A percentile compares a stretch with the other conserved stretches of the same genome.
phyloP scores from a whole-genome alignment of 1,284 basidiomycete species.

The Marasmius sp. region DNA sequence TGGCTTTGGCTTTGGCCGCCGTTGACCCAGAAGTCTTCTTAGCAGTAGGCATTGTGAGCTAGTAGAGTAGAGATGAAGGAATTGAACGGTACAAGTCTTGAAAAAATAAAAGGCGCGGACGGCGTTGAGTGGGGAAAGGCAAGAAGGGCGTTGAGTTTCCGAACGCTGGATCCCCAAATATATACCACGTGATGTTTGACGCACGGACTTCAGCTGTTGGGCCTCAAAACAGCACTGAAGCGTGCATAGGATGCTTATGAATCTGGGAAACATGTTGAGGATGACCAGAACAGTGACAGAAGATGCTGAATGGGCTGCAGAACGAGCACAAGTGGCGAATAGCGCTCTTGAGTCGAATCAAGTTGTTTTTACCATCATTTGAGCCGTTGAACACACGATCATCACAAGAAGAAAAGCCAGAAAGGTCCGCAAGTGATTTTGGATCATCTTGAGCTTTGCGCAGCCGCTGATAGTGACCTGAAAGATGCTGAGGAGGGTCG shows the following conservation, averaged over 20 bases:
- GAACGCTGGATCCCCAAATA: not conserved
- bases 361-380: not conserved
- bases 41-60: slow-evolving; percentile 20
- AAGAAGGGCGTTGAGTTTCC: not conserved
- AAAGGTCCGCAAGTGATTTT: not conserved
- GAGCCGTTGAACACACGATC: not conserved
- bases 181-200: slow-evolving; percentile 2
- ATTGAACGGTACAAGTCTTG: not conserved
- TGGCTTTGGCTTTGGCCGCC: slow-evolving; percentile 29
- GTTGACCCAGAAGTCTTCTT: slow-evolving; percentile 37
- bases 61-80: slow-evolving; percentile 23
- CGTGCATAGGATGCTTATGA: not conserved
- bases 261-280: not conserved
- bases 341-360: not conserved
- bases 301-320: not conserved
- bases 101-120: not conserved
- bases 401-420: not conserved
- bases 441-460: not conserved
- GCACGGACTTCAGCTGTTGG: not conserved
- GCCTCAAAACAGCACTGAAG: not conserved
- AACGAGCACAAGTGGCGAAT: not conserved
- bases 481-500: not conserved
- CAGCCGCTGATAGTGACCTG: not conserved
- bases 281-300: not conserved
- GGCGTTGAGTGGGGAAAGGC: not conserved